phyloP scores from a whole-genome alignment of 2,329 filamentous ascomycete species.

The Chrysoporthe austroafricana region DNA sequence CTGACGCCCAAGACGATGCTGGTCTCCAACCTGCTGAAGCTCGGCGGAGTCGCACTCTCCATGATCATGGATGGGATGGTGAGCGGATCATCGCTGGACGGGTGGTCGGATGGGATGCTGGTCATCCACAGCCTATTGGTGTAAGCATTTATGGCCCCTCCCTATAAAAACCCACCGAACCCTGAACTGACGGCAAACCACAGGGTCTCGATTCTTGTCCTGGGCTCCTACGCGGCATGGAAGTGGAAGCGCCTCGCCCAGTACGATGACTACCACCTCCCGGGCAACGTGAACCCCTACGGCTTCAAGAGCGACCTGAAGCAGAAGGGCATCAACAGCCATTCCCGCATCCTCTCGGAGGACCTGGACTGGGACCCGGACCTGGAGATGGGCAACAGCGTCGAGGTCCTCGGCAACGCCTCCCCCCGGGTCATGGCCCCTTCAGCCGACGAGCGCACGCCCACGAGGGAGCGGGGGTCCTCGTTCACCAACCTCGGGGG shows the following conservation, averaged over 20 bases:
- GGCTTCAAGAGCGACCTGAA: conserved; percentile 42
- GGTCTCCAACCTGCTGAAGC: conserved; percentile 54
- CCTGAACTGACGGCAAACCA: conserved; percentile 25
- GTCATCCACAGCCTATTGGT: conserved; percentile 53
- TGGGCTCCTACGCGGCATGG: conserved; percentile 51
- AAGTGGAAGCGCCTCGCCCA: conserved; percentile 52
- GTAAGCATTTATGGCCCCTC: conserved; percentile 41
- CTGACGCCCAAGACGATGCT: conserved; percentile 60
- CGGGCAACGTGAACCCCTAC: conserved; percentile 53
- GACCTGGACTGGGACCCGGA: conserved; percentile 27
- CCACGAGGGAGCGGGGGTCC: conserved; percentile 16
- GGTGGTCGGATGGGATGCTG: conserved; percentile 54
- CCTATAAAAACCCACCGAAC: neutral
- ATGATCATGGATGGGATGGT: conserved; percentile 57
- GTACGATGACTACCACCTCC: conserved; percentile 55
- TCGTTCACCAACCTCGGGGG: conserved; percentile 26
- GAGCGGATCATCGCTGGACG: conserved; percentile 46
- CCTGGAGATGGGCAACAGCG: conserved; percentile 35
- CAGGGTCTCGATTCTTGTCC: conserved; percentile 48
- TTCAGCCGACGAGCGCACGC: conserved; percentile 20
- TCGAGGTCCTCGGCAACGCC: conserved; percentile 30
- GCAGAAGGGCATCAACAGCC: conserved; percentile 11
- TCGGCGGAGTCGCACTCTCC: conserved; percentile 50
- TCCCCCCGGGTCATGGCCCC: conserved; percentile 17
- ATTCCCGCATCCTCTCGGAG: conserved; percentile 27